Conservation (phyloP, 257 asterid genomes). For the Oldenlandia corymbosa region DNA sequence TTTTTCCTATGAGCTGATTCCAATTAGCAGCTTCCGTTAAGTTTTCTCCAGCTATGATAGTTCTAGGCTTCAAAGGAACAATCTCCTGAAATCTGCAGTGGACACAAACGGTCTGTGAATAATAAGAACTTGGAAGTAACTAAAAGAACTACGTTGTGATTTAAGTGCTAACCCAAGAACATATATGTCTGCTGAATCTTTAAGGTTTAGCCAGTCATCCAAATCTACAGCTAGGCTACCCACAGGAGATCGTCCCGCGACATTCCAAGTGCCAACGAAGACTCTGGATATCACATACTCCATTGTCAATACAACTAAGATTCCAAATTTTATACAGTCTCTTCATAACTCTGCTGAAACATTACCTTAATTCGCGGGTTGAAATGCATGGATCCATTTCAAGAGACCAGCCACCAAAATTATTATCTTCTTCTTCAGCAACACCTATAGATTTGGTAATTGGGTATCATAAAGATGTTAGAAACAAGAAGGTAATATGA, state of each 20-base stretch:
- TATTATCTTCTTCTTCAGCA: constrained; percentile 42
- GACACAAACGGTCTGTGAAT: constrained; percentile 8
- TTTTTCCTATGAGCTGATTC: constrained; percentile 69
- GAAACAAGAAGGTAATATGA: neutral
- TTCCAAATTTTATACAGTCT: neutral
- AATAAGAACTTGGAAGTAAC: neutral
- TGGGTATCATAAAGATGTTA: neutral
- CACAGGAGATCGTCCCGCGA: constrained; percentile 83
- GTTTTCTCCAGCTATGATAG: constrained; percentile 78
- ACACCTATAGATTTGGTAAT: constrained; percentile 29
- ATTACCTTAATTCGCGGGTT: constrained; percentile 55
- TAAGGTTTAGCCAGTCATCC: constrained; percentile 84
- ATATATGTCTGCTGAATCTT: constrained; percentile 75
- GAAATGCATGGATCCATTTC: constrained; percentile 43
- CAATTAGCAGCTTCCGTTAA: constrained; percentile 84
- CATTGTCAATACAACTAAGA: neutral
- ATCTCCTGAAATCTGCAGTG: constrained; percentile 80
- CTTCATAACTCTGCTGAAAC: neutral
- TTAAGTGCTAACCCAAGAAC: constrained; percentile 61
- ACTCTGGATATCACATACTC: constrained; percentile 38
- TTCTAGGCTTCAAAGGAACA: constrained; percentile 67
- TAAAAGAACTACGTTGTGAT: neutral
- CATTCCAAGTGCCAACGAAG: constrained; percentile 95
- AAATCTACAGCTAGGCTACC: constrained; percentile 77
- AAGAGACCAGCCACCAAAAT: constrained; percentile 25